These are phyloP conservation scores for Sequoia sempervirens DNA, from an alignment of 75 land plant genomes.

Conservation along the genomic window DNA sequence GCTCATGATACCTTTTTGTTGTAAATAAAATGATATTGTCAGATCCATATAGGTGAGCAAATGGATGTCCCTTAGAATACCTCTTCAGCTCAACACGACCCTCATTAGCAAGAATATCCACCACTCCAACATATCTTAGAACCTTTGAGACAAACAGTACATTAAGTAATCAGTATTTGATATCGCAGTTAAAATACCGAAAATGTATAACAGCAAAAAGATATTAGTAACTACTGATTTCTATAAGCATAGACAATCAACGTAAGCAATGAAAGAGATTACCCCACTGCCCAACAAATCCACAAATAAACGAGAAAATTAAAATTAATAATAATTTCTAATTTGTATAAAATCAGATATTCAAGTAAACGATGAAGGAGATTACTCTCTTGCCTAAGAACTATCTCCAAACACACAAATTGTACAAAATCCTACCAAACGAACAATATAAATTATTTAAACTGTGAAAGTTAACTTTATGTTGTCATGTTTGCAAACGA, in stretches of 20 bases:
- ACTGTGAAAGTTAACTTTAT: neutral
- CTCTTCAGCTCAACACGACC: conserved; percentile 69
- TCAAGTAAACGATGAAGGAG: neutral
- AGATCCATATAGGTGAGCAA: conserved; percentile 88
- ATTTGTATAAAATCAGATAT: neutral
- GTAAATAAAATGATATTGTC: conserved; percentile 95
- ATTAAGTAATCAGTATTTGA: neutral
- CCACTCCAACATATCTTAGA: conserved; percentile 90
- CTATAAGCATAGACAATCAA: neutral
- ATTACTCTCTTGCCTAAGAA: neutral
- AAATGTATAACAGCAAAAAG: neutral
- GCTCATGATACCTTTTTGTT: conserved; percentile 68
- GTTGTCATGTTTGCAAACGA: neutral
- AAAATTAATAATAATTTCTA: neutral
- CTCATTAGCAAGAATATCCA: conserved; percentile 52
- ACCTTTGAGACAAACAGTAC: conserved; percentile 42
- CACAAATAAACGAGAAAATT: neutral
- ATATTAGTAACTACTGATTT: neutral
- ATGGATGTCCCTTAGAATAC: conserved; percentile 73
- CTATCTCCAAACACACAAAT: neutral
- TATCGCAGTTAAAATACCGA: neutral
- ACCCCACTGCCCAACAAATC: neutral
- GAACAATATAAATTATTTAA: neutral
- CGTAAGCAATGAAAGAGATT: neutral
- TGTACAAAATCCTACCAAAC: neutral